Base-by-base conservation (phyloP, 768 basidiomycete genomes). In the Baorangia bicolor region DNA sequence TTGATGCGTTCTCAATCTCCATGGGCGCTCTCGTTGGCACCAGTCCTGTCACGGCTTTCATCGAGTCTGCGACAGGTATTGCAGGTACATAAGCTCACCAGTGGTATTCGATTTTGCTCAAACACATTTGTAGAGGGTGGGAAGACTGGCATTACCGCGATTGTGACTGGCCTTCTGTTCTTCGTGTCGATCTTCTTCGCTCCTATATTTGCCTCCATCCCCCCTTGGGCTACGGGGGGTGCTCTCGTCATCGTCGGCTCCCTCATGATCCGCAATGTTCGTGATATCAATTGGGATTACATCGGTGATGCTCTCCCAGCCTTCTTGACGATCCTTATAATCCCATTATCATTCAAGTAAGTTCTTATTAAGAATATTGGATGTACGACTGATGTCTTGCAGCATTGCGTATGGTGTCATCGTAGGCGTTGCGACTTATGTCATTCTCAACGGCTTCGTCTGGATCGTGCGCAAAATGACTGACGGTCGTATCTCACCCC, bases 331-430 rank as follows among this genome's bases (percentile, higher is more conserved):
- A 74, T 94, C 55, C 77, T 94, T 47, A 80, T 90, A 50, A 93
- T 93, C 55, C 89, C 89, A 11, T 72, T 90, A 20, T 83, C 87
- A 14, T 88, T 84, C 79, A 91, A 91, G 87, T 88, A 54, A 59
- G 81, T 71, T 12, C 43, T 39, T 10, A 4, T 43, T n/a, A 9
- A 43, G 31, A 39, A 14, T 25, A 16, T 43, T 25, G 2, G 34
- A 44, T 7, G 16, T 38, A 27, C 27, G 27, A 42, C 41, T 48
- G 35, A 67, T 14, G 43, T 38, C 20, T 42, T 56, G 58, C 61
- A 92, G 88, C 77, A 92, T 94, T 65, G 90, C 92, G 38, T 92
- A 94, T 65, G 92, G 92, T 61, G 87, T 94, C 68, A 92, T 94
- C 59, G 84, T 88, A 0, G 92, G 92, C 34, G 76, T 94, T 49